Evolutionary conservation across 2,329 filamentous ascomycete genomes (phyloP).

Genomic region (Penicillium sumatraense): DNA sequence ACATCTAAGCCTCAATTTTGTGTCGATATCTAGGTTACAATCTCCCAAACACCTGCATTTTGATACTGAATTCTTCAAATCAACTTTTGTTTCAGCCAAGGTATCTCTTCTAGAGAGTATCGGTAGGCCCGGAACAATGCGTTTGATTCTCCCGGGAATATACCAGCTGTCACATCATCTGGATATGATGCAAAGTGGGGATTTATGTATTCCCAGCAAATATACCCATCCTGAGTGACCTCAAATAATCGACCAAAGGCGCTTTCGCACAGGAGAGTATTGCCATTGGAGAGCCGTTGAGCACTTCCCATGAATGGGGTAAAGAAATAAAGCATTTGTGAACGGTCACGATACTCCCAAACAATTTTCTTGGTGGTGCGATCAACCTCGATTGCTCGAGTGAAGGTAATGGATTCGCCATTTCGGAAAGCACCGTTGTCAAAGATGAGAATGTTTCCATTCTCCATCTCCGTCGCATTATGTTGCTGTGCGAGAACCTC

Average conservation of each 20-base stretch:
- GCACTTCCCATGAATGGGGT: constrained; percentile 55
- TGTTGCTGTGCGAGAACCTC: constrained; percentile 51
- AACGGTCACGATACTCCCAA: constrained; percentile 51
- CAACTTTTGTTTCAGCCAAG: constrained; percentile 37
- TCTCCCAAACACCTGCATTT: too few relatives aligned
- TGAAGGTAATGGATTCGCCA: constrained; percentile 47
- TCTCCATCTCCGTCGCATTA: constrained; percentile 47
- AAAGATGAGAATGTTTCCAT: constrained; percentile 52
- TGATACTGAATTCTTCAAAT: background rate
- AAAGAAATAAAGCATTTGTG: constrained; percentile 46
- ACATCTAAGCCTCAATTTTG: too few relatives aligned
- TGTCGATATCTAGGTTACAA: too few relatives aligned
- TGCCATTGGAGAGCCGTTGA: constrained; percentile 47
- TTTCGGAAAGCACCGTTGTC: constrained; percentile 53
- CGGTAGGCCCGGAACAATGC: constrained; percentile 52
- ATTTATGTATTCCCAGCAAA: constrained; percentile 53
- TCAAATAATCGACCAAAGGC: constrained; percentile 52
- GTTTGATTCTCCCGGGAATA: constrained; percentile 48
- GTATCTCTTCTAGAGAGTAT: constrained; percentile 47
- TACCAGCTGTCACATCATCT: constrained; percentile 24
- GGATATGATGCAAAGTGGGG: constrained; percentile 47
- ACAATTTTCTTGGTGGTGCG: constrained; percentile 42
- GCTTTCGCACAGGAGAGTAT: constrained; percentile 50
- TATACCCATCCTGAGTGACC: constrained; percentile 45
- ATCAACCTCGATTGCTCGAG: constrained; percentile 48